Percentiles rank a stretch among this genome's conserved stretches.
phyloP scores from a whole-genome alignment of 805 yeast species.

The Scheffersomyces coipomensis region DNA sequence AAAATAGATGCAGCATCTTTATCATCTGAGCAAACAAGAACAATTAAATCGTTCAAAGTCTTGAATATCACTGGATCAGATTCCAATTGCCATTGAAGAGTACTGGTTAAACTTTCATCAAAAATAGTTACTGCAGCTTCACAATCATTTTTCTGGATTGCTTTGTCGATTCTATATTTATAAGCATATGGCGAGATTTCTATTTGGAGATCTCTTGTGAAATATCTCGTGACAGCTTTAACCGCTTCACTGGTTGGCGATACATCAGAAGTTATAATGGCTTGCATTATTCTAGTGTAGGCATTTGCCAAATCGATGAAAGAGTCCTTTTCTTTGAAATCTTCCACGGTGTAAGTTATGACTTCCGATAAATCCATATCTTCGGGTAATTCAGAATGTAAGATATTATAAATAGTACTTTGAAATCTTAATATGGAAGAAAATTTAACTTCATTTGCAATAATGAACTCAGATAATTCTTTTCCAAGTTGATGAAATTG shows the following conservation, averaged over 20 bases:
- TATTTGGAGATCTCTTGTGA: conserved; percentile 5
- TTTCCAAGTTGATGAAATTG: background rate
- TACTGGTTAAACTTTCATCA: conserved; percentile 25
- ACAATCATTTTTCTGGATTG: conserved; percentile 16
- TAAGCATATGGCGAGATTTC: conserved; percentile 21
- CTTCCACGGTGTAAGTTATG: conserved; percentile 1
- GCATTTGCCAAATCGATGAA: background rate
- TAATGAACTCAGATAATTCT: conserved; percentile 10
- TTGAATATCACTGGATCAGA: conserved; percentile 35
- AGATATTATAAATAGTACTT: conserved; percentile 11
- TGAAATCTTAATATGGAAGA: conserved; percentile 17
- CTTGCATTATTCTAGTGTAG: conserved; percentile 16
- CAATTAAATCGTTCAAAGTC: conserved; percentile 45
- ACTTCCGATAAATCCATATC: conserved; percentile 4
- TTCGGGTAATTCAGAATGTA: background rate
- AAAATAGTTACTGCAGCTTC: conserved; percentile 25
- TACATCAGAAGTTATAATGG: conserved; percentile 10
- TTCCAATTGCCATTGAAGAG: conserved; percentile 21
- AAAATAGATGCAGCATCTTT: conserved; percentile 26
- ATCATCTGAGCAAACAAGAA: conserved; percentile 26
- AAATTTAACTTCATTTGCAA: conserved; percentile 20
- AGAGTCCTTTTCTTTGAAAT: background rate
- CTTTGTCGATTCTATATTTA: conserved; percentile 27
- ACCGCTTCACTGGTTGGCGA: conserved; percentile 20
- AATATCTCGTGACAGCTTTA: conserved; percentile 12